Evolutionary conservation across 1,284 basidiomycete species (phyloP).

Genomic region (Cutaneotrichosporon sp.): DNA sequence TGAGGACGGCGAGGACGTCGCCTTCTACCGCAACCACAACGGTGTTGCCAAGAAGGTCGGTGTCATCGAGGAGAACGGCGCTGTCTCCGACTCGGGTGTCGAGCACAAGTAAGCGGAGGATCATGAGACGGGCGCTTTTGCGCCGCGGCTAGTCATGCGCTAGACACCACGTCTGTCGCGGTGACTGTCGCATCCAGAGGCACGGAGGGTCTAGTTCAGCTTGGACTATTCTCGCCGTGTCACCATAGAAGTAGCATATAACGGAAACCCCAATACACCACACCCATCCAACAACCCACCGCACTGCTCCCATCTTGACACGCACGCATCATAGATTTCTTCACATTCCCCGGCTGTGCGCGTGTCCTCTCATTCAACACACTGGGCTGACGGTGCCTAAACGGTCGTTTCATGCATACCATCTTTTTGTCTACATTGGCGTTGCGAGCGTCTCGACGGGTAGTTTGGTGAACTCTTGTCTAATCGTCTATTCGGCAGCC

Average conservation of each 20-base stretch:
- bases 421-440: too few species aligned
- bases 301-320: background rate
- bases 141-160: too few species aligned
- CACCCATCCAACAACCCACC: background rate
- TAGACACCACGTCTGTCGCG: background rate
- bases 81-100: slow-evolving; percentile 75
- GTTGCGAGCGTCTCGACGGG: too few species aligned
- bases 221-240: too few species aligned
- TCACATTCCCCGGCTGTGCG: slow-evolving; percentile 2
- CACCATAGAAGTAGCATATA: background rate
- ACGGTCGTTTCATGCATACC: slow-evolving; percentile 6
- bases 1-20: slow-evolving; percentile 82
- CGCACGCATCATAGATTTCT: background rate
- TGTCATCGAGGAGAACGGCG: slow-evolving; percentile 56
- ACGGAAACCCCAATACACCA: background rate
- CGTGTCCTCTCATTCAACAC: slow-evolving; percentile 2
- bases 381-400: slow-evolving; percentile 5
- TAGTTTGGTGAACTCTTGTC: too few species aligned
- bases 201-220: too few species aligned
- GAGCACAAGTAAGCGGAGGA: slow-evolving; percentile 52
- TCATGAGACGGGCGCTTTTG: too few species aligned
- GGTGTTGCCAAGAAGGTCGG: slow-evolving; percentile 71
- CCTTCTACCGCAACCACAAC: slow-evolving; percentile 84
- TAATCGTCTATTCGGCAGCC: too few species aligned
- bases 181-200: too few species aligned